Evolutionary conservation across 1,139 yeast genomes (phyloP).

Genomic region (Zygoascus meyerae): DNA sequence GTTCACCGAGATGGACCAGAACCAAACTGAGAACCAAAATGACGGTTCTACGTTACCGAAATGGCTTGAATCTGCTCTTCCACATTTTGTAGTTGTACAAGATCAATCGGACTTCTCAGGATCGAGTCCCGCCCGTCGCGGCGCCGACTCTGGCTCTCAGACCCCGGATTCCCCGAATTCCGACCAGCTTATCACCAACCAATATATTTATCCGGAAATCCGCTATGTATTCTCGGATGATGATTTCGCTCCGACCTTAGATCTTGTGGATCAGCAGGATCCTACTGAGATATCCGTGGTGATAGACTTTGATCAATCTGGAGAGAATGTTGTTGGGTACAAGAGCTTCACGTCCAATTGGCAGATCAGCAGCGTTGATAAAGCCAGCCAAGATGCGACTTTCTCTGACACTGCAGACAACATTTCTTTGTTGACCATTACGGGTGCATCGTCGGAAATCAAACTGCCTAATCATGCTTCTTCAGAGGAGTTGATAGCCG

Average conservation of each 20-base stretch:
- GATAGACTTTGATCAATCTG: slow-evolving; percentile 35
- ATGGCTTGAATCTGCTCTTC: slow-evolving; percentile 22
- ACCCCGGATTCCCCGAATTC: not conserved
- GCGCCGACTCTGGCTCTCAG: not conserved
- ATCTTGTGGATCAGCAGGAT: slow-evolving; percentile 28
- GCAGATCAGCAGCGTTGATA: slow-evolving; percentile 29
- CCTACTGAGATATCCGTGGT: slow-evolving; percentile 31
- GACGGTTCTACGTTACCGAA: slow-evolving; percentile 6
- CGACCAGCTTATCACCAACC: too few relatives aligned
- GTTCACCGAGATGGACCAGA: not conserved
- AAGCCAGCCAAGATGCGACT: slow-evolving; percentile 7
- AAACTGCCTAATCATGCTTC: not conserved
- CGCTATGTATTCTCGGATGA: slow-evolving; percentile 37
- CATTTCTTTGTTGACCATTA: slow-evolving; percentile 19
- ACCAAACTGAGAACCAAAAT: not conserved
- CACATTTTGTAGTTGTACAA: slow-evolving; percentile 25
- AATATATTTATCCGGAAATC: slow-evolving; percentile 32
- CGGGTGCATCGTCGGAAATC: slow-evolving; percentile 20
- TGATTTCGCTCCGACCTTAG: slow-evolving; percentile 33
- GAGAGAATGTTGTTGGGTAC: slow-evolving; percentile 25
- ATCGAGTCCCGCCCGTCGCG: slow-evolving; percentile 6
- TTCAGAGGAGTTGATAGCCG: slow-evolving; percentile 16
- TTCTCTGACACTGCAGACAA: slow-evolving; percentile 13
- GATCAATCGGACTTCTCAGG: slow-evolving; percentile 16
- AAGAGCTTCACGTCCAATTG: slow-evolving; percentile 36